phyloP scores from a whole-genome alignment of 179 eudicot species.

The Beta corolliflora region DNA sequence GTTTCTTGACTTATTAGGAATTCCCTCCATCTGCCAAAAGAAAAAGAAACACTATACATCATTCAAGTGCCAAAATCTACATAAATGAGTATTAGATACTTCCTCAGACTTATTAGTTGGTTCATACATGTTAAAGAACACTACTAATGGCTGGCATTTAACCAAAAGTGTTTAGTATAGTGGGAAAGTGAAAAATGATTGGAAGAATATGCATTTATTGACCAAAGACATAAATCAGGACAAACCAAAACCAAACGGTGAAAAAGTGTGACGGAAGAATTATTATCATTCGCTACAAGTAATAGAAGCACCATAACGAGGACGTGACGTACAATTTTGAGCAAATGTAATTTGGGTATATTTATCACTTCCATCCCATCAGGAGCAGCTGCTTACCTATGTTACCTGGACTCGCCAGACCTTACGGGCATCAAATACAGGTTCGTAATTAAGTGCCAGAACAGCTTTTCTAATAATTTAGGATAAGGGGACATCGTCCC shows the following conservation, averaged over 20 bases:
- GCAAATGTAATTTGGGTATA: neutral
- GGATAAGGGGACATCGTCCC: no score
- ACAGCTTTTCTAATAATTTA: no score
- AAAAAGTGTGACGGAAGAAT: neutral
- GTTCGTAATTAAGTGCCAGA: no score
- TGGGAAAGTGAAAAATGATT: neutral
- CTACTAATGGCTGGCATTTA: neutral
- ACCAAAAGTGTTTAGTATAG: neutral
- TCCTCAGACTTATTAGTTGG: neutral
- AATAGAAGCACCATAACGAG: neutral
- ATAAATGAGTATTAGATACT: neutral
- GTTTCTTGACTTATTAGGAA: conserved; percentile 76
- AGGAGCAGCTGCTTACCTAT: neutral
- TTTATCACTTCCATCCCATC: neutral
- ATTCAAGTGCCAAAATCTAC: neutral
- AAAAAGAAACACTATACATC: neutral
- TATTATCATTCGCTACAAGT: neutral
- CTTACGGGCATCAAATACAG: no score
- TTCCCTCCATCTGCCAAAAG: conserved; percentile 77
- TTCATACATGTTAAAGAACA: no score
- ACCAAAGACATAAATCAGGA: neutral
- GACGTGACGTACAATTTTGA: neutral
- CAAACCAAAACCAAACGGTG: neutral
- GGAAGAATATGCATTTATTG: neutral
- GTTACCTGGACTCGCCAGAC: no score